Evolutionary conservation across 2,329 filamentous ascomycete genomes (phyloP).

Genomic region (Fusarium gaditjirri): DNA sequence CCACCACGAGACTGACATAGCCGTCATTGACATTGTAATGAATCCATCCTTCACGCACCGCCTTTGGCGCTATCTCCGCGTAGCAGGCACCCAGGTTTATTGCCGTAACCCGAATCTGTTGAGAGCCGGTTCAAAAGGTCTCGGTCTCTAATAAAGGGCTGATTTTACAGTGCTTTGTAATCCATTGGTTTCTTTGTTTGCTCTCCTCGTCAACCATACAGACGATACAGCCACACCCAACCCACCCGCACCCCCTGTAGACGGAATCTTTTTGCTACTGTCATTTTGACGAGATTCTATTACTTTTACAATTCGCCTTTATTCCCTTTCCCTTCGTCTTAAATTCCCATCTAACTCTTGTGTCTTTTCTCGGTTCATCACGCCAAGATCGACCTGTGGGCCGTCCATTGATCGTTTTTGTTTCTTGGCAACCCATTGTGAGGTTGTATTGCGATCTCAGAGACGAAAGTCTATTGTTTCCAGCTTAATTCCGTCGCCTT

Average conservation of each 20-base stretch:
- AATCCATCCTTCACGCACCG: constrained; percentile 1
- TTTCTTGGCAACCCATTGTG: constrained; percentile 9
- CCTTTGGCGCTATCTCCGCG: constrained; percentile 21
- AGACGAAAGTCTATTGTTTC: constrained; percentile 16
- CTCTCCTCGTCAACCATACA: constrained; percentile 8
- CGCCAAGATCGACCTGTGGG: constrained; percentile 12
- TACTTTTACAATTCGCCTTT: constrained; percentile 12
- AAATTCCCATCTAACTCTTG: not conserved
- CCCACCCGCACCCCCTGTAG: constrained; percentile 9
- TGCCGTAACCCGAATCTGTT: constrained; percentile 35
- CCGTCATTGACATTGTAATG: constrained; percentile 24
- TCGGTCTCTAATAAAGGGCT: not conserved
- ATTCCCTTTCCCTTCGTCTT: constrained; percentile 16
- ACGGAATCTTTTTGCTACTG: constrained; percentile 15
- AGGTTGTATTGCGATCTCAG: constrained; percentile 12
- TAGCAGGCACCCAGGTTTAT: constrained; percentile 11
- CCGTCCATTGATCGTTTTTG: constrained; percentile 1
- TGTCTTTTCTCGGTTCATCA: not conserved
- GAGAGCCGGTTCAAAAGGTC: not conserved
- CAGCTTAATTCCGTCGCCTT: constrained; percentile 15
- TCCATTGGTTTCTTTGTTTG: constrained; percentile 20
- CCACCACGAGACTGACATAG: constrained; percentile 7
- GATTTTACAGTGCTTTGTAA: constrained; percentile 35
- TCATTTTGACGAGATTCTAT: constrained; percentile 23
- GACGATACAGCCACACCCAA: constrained; percentile 27